Percentiles rank a stretch among this genome's conserved stretches.
Evolutionary conservation across 192 early-diverging fungal species (phyloP).

Genomic region (Chytriomyces sp.): DNA sequence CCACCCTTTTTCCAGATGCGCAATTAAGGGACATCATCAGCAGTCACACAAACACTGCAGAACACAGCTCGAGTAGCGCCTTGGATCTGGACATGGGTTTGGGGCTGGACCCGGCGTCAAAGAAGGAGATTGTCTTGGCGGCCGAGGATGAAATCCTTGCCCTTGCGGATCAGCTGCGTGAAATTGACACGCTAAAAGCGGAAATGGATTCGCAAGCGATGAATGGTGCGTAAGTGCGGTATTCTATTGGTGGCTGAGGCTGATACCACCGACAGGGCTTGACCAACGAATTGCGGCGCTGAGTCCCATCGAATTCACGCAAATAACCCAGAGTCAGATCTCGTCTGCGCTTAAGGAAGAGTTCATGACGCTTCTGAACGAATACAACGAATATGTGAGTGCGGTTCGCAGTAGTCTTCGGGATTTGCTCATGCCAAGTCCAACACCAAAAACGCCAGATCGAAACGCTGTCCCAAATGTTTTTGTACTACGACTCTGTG

Average conservation of each 20-base stretch:
- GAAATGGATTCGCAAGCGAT: constrained; percentile 32
- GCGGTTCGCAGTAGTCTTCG: not conserved
- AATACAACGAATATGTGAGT: constrained; percentile 35
- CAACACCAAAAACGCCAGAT: not conserved
- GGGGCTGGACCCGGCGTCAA: constrained; percentile 28
- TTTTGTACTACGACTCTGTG: constrained; percentile 35
- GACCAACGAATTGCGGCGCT: constrained; percentile 27
- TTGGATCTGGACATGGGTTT: constrained; percentile 34
- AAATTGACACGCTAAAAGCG: constrained; percentile 28
- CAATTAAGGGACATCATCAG: constrained; percentile 29
- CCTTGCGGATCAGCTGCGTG: constrained; percentile 26
- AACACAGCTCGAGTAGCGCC: constrained; percentile 18
- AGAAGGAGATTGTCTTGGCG: constrained; percentile 33
- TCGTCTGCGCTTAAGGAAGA: constrained; percentile 29
- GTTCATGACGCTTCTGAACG: constrained; percentile 33
- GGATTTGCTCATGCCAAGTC: too few species aligned
- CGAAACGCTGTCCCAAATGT: constrained; percentile 32
- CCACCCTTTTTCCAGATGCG: constrained; percentile 5
- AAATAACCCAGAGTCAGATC: constrained; percentile 21
- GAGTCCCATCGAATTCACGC: constrained; percentile 33
- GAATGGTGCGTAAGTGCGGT: constrained; percentile 14
- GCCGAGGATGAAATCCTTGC: constrained; percentile 29
- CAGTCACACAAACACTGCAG: constrained; percentile 33
- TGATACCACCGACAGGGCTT: not conserved
- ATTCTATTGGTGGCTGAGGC: not conserved